Conservation (phyloP, 768 basidiomycete species). For the Jaapia argillacea region DNA sequence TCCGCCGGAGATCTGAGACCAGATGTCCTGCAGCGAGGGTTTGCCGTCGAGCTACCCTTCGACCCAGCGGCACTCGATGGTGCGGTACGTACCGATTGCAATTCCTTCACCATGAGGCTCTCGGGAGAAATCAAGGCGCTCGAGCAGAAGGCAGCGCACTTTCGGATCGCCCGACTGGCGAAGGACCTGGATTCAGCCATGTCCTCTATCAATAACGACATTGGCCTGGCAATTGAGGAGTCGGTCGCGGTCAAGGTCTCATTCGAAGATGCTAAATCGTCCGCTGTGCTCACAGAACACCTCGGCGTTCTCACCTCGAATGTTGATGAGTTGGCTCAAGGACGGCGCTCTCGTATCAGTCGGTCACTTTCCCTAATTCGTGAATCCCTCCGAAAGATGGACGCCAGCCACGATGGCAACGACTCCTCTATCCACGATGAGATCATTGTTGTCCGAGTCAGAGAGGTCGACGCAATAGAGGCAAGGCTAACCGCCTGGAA, state of each 20-base stretch:
- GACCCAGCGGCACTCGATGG: slow-evolving; percentile 52
- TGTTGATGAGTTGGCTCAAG: slow-evolving; percentile 24
- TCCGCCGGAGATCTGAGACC: slow-evolving; percentile 25
- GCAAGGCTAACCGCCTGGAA: slow-evolving; percentile 37
- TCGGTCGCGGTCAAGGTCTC: not conserved
- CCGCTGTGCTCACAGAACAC: slow-evolving; percentile 7
- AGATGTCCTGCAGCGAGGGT: slow-evolving; percentile 20
- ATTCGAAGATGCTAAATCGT: not conserved
- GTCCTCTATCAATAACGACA: slow-evolving; percentile 23
- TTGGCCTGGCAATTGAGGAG: slow-evolving; percentile 15
- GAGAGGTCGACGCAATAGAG: slow-evolving; percentile 42
- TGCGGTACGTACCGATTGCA: slow-evolving; percentile 56
- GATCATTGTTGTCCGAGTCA: slow-evolving; percentile 37
- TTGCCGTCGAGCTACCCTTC: slow-evolving; percentile 36
- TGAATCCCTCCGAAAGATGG: slow-evolving; percentile 45
- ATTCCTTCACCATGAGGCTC: slow-evolving; percentile 57
- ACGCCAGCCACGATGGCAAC: slow-evolving; percentile 30
- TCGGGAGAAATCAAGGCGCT: slow-evolving; percentile 43
- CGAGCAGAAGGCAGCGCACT: slow-evolving; percentile 33
- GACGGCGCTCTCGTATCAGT: slow-evolving; percentile 27
- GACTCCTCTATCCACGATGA: slow-evolving; percentile 36
- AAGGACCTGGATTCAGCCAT: slow-evolving; percentile 39
- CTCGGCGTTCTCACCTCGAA: slow-evolving; percentile 27
- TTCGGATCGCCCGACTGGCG: slow-evolving; percentile 44
- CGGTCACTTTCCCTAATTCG: slow-evolving; percentile 44